phyloP scores from a whole-genome alignment of 176 grass and related monocot species.

The Hsuehochloa calcarea region DNA sequence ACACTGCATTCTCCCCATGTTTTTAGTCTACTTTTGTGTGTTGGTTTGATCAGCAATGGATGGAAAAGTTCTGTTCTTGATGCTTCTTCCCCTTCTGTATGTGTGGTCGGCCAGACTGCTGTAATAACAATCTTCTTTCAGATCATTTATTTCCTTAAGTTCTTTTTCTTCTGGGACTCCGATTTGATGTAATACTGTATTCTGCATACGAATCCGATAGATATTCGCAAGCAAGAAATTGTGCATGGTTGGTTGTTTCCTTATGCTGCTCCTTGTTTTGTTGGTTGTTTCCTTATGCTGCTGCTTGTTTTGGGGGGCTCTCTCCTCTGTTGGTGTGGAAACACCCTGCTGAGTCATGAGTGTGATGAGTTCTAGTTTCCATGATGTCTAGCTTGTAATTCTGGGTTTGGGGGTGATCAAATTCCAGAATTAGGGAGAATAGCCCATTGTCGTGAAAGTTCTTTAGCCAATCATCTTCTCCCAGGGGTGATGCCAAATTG shows the following conservation, averaged over 20 bases:
- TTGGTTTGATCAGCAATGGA: not conserved
- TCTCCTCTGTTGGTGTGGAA: not conserved
- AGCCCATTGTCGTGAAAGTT: not conserved
- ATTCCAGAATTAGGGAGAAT: not conserved
- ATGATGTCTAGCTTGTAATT: not conserved
- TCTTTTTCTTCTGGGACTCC: not conserved
- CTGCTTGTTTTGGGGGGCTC: not conserved
- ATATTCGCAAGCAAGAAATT: not conserved
- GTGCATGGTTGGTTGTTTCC: not conserved
- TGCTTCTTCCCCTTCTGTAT: not conserved
- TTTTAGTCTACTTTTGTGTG: not conserved
- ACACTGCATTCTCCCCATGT: not conserved
- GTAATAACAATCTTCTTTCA: not conserved
- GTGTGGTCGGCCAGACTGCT: not conserved
- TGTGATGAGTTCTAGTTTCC: not conserved
- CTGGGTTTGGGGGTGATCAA: not conserved
- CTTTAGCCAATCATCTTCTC: not conserved
- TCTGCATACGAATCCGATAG: not conserved
- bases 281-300: conserved; percentile 3
- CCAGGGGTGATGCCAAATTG: not conserved
- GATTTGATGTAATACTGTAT: not conserved
- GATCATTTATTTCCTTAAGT: not conserved
- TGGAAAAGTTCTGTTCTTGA: not conserved
- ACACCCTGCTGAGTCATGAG: not conserved
- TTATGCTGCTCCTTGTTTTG: conserved; percentile 6